phyloP scores from a whole-genome alignment of 2,329 filamentous ascomycete species.

The Colletotrichum sojae region DNA sequence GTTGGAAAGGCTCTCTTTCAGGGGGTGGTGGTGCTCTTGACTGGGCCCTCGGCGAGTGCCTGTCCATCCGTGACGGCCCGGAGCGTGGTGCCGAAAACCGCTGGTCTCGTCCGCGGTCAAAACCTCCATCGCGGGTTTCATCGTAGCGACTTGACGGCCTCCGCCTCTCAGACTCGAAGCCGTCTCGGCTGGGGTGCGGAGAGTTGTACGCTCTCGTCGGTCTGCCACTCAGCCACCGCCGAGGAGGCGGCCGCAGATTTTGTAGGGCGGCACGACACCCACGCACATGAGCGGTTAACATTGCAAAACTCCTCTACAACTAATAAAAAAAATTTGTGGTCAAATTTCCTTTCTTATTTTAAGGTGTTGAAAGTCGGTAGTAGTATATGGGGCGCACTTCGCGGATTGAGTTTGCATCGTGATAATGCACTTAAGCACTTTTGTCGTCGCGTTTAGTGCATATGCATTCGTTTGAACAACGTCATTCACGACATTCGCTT shows the following conservation, averaged over 20 bases:
- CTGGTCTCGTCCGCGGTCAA: neutral
- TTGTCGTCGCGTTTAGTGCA: constrained; percentile 8
- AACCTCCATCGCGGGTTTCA: neutral
- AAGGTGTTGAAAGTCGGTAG: no score
- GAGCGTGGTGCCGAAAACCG: constrained; percentile 1
- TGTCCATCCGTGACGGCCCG: neutral
- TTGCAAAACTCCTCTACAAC: neutral
- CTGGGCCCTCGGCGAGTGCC: neutral
- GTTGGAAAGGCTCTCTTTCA: no score
- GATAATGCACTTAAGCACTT: constrained; percentile 7
- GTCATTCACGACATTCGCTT: neutral
- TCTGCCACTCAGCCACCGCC: constrained; percentile 9
- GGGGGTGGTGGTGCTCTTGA: neutral
- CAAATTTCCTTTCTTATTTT: no score
- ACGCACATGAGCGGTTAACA: neutral
- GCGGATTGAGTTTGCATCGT: constrained; percentile 6
- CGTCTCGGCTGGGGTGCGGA: constrained; percentile 6
- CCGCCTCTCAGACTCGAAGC: constrained; percentile 7
- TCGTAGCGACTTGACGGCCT: constrained; percentile 2
- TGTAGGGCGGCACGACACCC: constrained; percentile 4
- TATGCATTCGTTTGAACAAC: neutral
- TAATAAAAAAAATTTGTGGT: neutral
- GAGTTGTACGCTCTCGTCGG: constrained; percentile 19
- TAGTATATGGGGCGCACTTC: neutral
- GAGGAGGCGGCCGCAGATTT: constrained; percentile 4